phyloP scores from a whole-genome alignment of 371 early-diverging fungal genomes.

The Capillidium heterosporum region DNA sequence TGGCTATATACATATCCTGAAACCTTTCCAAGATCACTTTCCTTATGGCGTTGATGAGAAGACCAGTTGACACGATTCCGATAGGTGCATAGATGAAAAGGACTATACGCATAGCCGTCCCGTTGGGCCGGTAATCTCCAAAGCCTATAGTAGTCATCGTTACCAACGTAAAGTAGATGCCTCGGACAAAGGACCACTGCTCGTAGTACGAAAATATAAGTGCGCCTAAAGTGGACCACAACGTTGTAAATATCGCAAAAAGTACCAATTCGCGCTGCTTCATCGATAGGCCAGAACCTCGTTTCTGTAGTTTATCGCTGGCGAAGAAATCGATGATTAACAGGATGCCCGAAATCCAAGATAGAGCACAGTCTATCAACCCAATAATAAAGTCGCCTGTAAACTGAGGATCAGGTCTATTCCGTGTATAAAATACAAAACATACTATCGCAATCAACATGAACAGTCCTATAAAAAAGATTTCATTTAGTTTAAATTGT shows the following conservation, averaged over 20 bases:
- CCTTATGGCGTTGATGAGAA: neutral
- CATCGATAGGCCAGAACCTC: neutral
- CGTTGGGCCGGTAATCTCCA: neutral
- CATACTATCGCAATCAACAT: neutral
- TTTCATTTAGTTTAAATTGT: neutral
- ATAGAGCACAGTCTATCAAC: neutral
- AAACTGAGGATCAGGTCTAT: neutral
- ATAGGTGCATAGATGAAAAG: slow-evolving; percentile 1
- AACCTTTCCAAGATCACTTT: slow-evolving; percentile 1
- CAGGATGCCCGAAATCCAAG: neutral
- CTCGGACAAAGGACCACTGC: neutral
- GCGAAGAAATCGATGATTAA: slow-evolving; percentile 3
- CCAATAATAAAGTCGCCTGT: neutral
- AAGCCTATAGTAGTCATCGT: slow-evolving; percentile 7
- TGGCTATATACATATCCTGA: neutral
- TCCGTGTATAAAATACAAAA: neutral
- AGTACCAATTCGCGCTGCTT: slow-evolving; percentile 2
- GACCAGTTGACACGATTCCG: slow-evolving; percentile 6
- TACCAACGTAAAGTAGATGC: slow-evolving; percentile 3
- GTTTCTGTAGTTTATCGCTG: neutral
- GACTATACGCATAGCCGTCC: neutral
- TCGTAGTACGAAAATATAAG: neutral
- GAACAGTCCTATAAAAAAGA: neutral
- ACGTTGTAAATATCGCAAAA: neutral
- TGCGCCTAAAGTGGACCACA: slow-evolving; percentile 3